Conservation (phyloP, 345 rosid genomes). For the Schrenkiella parvula region DNA sequence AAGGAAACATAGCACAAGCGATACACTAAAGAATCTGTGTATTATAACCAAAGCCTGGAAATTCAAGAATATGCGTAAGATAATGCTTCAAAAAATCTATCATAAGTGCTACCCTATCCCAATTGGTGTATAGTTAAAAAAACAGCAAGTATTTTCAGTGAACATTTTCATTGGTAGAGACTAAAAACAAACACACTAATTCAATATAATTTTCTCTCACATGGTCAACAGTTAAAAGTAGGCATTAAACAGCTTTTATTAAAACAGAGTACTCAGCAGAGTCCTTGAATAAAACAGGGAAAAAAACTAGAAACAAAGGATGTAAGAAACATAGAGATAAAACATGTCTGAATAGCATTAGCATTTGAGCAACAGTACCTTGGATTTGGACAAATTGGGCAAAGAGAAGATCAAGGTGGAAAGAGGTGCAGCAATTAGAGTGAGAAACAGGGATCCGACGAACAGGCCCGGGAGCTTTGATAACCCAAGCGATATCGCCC, state of each 20-base stretch:
- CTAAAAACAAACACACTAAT: background rate
- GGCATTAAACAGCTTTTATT: too few species aligned
- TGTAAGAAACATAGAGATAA: background rate
- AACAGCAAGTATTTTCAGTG: background rate
- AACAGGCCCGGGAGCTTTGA: conserved; percentile 78
- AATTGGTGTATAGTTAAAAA: background rate
- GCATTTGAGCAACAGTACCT: conserved; percentile 36
- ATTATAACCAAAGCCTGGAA: conserved; percentile 88
- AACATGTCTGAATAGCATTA: background rate
- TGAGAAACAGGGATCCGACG: conserved; percentile 68
- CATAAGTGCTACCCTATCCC: background rate
- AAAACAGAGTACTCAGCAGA: background rate
- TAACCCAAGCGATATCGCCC: conserved; percentile 78
- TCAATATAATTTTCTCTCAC: background rate
- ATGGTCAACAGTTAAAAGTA: too few species aligned
- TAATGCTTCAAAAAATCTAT: background rate
- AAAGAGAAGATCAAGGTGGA: conserved; percentile 80
- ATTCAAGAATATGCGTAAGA: conserved; percentile 44
- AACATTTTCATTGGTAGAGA: background rate
- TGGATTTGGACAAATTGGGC: conserved; percentile 73
- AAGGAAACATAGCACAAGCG: conserved; percentile 66
- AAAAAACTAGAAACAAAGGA: background rate
- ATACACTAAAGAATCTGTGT: conserved; percentile 89
- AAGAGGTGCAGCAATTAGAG: conserved; percentile 81
- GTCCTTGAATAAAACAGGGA: background rate